Percentiles rank a stretch among this genome's conserved stretches.
Conservation (phyloP, 176 grass and related monocot species). For the Eragrostis curvula region DNA sequence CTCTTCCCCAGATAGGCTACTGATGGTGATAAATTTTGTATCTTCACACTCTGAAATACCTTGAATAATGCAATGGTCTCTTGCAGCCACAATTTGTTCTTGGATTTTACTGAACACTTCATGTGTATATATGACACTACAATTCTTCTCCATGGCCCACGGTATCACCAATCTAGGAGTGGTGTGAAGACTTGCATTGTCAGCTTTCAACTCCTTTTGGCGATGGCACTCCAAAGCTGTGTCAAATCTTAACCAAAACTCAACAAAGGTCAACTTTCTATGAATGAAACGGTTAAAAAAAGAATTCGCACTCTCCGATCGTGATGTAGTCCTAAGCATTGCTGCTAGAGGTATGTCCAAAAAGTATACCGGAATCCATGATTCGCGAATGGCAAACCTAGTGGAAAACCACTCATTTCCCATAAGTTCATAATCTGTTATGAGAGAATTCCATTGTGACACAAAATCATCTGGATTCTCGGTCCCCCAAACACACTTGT, state of each 20-base stretch:
- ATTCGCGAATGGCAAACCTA: neutral
- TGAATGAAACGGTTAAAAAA: too few species aligned
- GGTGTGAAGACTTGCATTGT: too few species aligned
- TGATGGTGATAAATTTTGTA: neutral
- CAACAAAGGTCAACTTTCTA: too few species aligned
- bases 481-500: neutral
- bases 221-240: too few species aligned
- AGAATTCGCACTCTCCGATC: neutral
- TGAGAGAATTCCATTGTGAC: neutral
- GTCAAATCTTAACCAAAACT: too few species aligned
- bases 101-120: neutral
- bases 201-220: too few species aligned
- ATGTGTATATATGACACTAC: conserved; percentile 18
- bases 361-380: neutral
- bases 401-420: neutral
- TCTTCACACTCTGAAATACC: neutral
- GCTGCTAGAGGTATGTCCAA: neutral
- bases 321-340: neutral
- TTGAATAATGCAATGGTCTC: conserved; percentile 12
- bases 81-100: neutral
- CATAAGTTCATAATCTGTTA: neutral
- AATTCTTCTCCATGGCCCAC: neutral
- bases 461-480: neutral
- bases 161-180: too few species aligned
- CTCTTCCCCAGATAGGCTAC: neutral